These are phyloP conservation scores for Forsythia viridissima DNA, from an alignment of 257 asterid species.

Conservation along the genomic window DNA sequence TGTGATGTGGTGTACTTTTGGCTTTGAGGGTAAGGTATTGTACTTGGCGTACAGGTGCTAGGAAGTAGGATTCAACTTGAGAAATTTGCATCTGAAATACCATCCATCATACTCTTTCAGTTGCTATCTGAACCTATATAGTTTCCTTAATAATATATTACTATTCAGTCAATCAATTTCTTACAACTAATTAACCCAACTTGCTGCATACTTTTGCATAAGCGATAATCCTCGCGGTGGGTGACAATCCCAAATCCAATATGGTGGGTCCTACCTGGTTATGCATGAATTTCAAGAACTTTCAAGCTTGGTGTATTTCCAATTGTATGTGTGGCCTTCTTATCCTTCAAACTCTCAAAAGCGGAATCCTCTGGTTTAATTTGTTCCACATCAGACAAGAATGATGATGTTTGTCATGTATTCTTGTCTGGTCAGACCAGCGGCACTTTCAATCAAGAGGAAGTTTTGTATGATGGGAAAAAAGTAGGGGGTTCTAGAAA, in stretches of 20 bases:
- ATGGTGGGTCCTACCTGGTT: not conserved
- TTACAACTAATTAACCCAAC: not conserved
- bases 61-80: not conserved
- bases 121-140: not conserved
- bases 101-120: not conserved
- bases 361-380: not conserved
- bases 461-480: not conserved
- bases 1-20: not conserved
- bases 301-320: not conserved
- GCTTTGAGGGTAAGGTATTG: not conserved
- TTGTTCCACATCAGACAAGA: not conserved
- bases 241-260: too few species aligned
- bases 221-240: not conserved
- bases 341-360: not conserved
- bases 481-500: not conserved
- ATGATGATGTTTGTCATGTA: not conserved
- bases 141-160: not conserved
- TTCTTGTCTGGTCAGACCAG: not conserved
- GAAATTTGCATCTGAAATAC: not conserved
- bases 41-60: not conserved
- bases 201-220: not conserved
- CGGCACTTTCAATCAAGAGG: not conserved
- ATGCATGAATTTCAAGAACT: not conserved
- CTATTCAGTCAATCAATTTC: not conserved
- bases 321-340: not conserved